Percentiles rank a stretch among this genome's conserved stretches.
Evolutionary conservation across 176 grass and related monocot genomes (phyloP).

Genomic region (Musa itinerans): DNA sequence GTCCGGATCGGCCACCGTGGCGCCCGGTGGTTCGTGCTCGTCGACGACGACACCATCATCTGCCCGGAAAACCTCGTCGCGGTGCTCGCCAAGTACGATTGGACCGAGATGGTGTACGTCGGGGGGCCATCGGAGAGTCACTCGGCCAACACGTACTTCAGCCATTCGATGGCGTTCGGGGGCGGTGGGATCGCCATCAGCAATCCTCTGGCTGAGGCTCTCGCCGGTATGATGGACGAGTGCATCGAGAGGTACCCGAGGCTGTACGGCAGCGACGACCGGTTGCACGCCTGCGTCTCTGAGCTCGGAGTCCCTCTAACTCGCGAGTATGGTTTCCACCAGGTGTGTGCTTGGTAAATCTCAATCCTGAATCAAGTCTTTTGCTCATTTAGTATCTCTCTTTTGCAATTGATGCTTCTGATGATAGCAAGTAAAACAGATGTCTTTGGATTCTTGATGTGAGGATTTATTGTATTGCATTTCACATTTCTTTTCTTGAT

Average conservation of each 20-base stretch:
- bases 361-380: neutral
- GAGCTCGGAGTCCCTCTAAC: constrained; percentile 82
- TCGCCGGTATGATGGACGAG: constrained; percentile 53
- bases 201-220: constrained; percentile 61
- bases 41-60: constrained; percentile 88
- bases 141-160: constrained; percentile 92
- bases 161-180: constrained; percentile 90
- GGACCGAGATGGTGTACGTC: constrained; percentile 92
- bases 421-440: neutral
- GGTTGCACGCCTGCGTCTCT: constrained; percentile 92
- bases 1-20: constrained; percentile 42
- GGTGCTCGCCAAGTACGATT: constrained; percentile 87
- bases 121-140: constrained; percentile 85
- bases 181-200: constrained; percentile 90
- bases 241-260: constrained; percentile 91
- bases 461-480: neutral
- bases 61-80: constrained; percentile 69
- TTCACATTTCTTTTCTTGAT: neutral
- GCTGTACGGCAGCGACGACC: constrained; percentile 88
- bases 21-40: constrained; percentile 73
- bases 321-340: constrained; percentile 82
- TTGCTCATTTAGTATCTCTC: too few relatives aligned
- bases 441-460: neutral
- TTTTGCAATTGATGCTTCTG: neutral
- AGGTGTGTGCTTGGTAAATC: constrained; percentile 33